phyloP scores from a whole-genome alignment of 2,329 filamentous ascomycete genomes.

The Domatiomyces catenatus region DNA sequence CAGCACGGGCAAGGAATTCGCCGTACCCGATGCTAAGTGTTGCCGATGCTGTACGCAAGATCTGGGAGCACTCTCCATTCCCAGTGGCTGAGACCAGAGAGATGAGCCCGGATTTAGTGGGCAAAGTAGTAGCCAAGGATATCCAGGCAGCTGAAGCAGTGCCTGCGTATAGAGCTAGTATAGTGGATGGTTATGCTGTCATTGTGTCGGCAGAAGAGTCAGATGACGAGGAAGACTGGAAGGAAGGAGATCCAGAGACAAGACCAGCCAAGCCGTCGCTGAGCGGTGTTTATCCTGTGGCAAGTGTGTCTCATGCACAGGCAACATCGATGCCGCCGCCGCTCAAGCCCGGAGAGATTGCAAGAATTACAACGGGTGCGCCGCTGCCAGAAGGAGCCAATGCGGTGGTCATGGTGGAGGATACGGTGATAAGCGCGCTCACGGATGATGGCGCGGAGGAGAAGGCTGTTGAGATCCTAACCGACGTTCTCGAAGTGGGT shows the following conservation, averaged over 20 bases:
- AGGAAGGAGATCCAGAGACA: not conserved
- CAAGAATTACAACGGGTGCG: constrained; percentile 86
- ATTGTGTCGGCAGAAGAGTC: constrained; percentile 41
- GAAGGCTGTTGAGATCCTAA: constrained; percentile 71
- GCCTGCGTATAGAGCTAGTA: constrained; percentile 85
- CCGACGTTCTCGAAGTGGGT: constrained; percentile 54
- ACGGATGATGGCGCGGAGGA: constrained; percentile 60
- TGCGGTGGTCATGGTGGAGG: constrained; percentile 92
- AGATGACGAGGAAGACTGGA: not conserved
- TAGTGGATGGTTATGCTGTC: constrained; percentile 90
- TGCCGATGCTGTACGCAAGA: constrained; percentile 58
- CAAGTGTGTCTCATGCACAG: constrained; percentile 71
- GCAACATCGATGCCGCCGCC: constrained; percentile 47
- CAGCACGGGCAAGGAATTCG: constrained; percentile 63
- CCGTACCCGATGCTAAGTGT: constrained; percentile 89
- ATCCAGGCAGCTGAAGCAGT: constrained; percentile 68
- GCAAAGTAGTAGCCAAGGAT: constrained; percentile 67
- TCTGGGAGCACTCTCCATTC: constrained; percentile 56
- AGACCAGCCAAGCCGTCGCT: constrained; percentile 35
- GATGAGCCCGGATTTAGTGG: constrained; percentile 46
- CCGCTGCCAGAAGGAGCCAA: constrained; percentile 78
- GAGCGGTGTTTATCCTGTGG: constrained; percentile 72
- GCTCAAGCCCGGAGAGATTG: constrained; percentile 59
- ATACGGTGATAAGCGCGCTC: constrained; percentile 60
- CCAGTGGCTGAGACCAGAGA: constrained; percentile 47